These are phyloP conservation scores for Yarrowia deformans DNA, from an alignment of 805 yeast genomes.

Conservation along the genomic window DNA sequence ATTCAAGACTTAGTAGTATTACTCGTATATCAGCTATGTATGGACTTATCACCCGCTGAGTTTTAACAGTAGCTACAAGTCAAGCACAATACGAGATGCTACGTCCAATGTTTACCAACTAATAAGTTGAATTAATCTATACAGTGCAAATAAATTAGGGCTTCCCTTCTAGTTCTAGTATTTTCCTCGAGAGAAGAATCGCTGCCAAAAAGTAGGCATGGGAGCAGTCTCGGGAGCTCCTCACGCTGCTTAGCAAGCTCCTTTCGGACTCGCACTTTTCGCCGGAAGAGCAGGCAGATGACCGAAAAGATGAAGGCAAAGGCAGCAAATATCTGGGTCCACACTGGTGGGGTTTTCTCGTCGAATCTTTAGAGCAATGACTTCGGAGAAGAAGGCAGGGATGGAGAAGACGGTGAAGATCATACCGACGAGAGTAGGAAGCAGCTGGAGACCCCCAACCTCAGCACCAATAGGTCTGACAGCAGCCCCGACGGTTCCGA, in stretches of 20 bases:
- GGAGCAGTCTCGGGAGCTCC: constrained; percentile 27
- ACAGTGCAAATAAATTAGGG: constrained; percentile 18
- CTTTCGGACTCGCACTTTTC: constrained; percentile 36
- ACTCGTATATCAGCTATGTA: no score
- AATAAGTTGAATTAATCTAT: constrained; percentile 25
- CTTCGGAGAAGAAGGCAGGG: constrained; percentile 39
- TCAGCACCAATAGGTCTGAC: constrained; percentile 38
- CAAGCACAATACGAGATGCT: no score
- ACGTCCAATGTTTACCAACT: not conserved
- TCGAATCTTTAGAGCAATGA: constrained; percentile 34
- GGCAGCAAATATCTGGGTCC: constrained; percentile 39
- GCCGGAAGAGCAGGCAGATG: constrained; percentile 19
- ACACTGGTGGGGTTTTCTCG: constrained; percentile 10
- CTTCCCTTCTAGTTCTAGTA: constrained; percentile 9
- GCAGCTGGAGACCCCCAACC: constrained; percentile 38
- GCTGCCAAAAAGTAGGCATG: constrained; percentile 34
- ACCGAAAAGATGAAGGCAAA: constrained; percentile 35
- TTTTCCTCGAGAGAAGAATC: constrained; percentile 30
- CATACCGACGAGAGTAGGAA: constrained; percentile 34
- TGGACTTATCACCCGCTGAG: no score
- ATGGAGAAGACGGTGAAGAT: constrained; percentile 35
- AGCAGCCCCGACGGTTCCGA: constrained; percentile 46
- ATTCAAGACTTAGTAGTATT: no score
- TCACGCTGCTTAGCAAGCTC: constrained; percentile 16
- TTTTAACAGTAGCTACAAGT: no score